These are phyloP conservation scores for Fusarium setosum DNA, from an alignment of 2,329 filamentous ascomycete genomes.

Conservation along the genomic window DNA sequence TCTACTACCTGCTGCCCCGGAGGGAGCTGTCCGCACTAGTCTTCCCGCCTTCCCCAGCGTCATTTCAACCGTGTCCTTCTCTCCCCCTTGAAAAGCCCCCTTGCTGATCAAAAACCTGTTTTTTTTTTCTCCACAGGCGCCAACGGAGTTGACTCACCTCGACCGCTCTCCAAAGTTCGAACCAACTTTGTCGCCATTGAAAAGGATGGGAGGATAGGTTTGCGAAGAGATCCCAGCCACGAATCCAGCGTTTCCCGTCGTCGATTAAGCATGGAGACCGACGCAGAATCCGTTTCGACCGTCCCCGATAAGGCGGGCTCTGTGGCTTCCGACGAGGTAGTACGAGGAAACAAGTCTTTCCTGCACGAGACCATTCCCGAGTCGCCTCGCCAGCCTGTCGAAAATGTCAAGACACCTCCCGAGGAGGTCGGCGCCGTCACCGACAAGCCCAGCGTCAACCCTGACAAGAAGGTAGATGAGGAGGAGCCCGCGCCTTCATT, in stretches of 20 bases:
- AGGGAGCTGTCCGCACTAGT: slow-evolving; percentile 33
- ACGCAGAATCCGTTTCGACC: slow-evolving; percentile 47
- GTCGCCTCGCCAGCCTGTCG: slow-evolving; percentile 49
- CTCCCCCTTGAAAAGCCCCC: slow-evolving; percentile 26
- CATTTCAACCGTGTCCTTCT: slow-evolving; percentile 30
- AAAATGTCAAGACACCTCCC: slow-evolving; percentile 19
- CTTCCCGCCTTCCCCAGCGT: slow-evolving; percentile 4
- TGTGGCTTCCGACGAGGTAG: slow-evolving; percentile 42
- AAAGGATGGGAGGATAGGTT: slow-evolving; percentile 68
- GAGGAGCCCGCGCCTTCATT: slow-evolving; percentile 46
- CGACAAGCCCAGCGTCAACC: slow-evolving; percentile 51
- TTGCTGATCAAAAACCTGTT: slow-evolving; percentile 37
- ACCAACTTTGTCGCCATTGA: slow-evolving; percentile 82
- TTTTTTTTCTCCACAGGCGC: slow-evolving; percentile 38
- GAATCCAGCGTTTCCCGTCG: slow-evolving; percentile 53
- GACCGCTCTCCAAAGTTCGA: slow-evolving; percentile 79
- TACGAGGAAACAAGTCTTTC: slow-evolving; percentile 36
- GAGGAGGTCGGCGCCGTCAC: slow-evolving; percentile 40
- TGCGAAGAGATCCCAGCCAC: slow-evolving; percentile 55
- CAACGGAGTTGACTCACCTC: slow-evolving; percentile 62
- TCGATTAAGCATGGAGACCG: slow-evolving; percentile 50
- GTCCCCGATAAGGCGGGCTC: slow-evolving; percentile 52
- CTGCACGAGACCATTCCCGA: slow-evolving; percentile 56
- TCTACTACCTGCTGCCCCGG: slow-evolving; percentile 26
- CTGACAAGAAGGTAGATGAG: slow-evolving; percentile 55